Percentiles rank a stretch among this genome's conserved stretches.
phyloP scores from a whole-genome alignment of 1,284 basidiomycete genomes.

The Cryptococcus amylolentus region DNA sequence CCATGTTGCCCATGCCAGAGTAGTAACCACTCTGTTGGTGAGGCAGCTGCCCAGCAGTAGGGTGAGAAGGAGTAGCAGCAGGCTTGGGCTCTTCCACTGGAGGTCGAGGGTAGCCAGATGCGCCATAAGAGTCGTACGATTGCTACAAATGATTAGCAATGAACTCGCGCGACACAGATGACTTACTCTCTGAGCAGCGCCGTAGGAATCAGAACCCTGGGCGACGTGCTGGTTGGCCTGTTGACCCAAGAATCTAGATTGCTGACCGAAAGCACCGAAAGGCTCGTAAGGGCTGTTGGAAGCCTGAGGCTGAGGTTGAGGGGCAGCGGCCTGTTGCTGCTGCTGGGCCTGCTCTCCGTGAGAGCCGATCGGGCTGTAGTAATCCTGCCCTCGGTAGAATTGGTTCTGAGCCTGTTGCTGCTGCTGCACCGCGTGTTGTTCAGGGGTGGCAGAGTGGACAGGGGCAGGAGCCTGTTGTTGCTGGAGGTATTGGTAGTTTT shows the following conservation, averaged over 20 bases:
- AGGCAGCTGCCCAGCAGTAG: conserved; percentile 36
- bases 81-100: conserved; percentile 44
- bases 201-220: conserved; percentile 25
- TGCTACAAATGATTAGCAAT: conserved; percentile 7
- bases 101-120: conserved; percentile 45
- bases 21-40: conserved; percentile 48
- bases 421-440: conserved; percentile 17
- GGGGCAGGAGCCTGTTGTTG: conserved; percentile 24
- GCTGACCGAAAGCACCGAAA: conserved; percentile 20
- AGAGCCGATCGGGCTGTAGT: conserved; percentile 29
- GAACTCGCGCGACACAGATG: neutral
- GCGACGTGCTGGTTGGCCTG: conserved; percentile 28
- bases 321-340: conserved; percentile 18
- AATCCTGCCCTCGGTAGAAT: conserved; percentile 38
- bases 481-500: conserved; percentile 35
- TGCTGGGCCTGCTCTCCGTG: conserved; percentile 23
- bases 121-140: conserved; percentile 47
- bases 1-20: conserved; percentile 44
- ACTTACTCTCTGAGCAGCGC: conserved; percentile 27
- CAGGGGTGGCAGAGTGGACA: conserved; percentile 16
- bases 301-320: conserved; percentile 26
- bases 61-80: conserved; percentile 34
- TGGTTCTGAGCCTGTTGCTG: conserved; percentile 24
- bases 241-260: conserved; percentile 22
- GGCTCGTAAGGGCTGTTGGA: conserved; percentile 19